These are phyloP conservation scores for Camptophora hylomeconis DNA, from an alignment of 2,329 filamentous ascomycete genomes.

Conservation along the genomic window DNA sequence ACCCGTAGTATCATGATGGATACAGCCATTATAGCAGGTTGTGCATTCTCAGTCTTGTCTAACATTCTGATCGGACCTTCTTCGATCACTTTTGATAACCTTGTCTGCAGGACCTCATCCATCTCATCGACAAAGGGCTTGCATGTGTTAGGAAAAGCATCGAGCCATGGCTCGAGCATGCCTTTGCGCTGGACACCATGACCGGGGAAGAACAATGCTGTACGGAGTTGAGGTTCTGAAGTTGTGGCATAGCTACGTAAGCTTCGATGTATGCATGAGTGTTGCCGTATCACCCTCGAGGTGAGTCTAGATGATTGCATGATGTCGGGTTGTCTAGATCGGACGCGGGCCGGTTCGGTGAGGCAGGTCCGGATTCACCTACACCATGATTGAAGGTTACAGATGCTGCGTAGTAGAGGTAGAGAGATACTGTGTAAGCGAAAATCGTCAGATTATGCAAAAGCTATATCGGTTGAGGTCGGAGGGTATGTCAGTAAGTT, in stretches of 20 bases:
- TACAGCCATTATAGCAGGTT: slow-evolving; percentile 92
- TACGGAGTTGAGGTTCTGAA: slow-evolving; percentile 21
- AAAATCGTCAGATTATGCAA: no score
- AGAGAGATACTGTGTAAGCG: no score
- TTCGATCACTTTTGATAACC: slow-evolving; percentile 65
- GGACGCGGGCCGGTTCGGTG: no score
- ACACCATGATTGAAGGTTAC: no score
- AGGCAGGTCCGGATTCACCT: no score
- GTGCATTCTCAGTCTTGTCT: slow-evolving; percentile 73
- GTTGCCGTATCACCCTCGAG: no score
- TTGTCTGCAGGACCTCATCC: slow-evolving; percentile 60
- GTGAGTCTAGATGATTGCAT: no score
- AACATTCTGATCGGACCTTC: slow-evolving; percentile 65
- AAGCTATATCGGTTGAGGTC: no score
- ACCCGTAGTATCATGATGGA: slow-evolving; percentile 81
- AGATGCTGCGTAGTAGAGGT: no score
- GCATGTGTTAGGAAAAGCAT: slow-evolving; percentile 69
- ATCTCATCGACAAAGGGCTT: slow-evolving; percentile 72
- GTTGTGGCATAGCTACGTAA: slow-evolving; percentile 11
- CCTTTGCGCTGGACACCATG: slow-evolving; percentile 82
- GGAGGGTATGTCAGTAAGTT: no score
- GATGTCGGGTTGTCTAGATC: no score
- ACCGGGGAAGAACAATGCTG: slow-evolving; percentile 37
- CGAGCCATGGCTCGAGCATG: slow-evolving; percentile 76
- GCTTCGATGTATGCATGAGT: no score